Percentiles rank a stretch among this genome's conserved stretches.
phyloP scores from a whole-genome alignment of 2,329 filamentous ascomycete genomes.

The Penicillium paneum region DNA sequence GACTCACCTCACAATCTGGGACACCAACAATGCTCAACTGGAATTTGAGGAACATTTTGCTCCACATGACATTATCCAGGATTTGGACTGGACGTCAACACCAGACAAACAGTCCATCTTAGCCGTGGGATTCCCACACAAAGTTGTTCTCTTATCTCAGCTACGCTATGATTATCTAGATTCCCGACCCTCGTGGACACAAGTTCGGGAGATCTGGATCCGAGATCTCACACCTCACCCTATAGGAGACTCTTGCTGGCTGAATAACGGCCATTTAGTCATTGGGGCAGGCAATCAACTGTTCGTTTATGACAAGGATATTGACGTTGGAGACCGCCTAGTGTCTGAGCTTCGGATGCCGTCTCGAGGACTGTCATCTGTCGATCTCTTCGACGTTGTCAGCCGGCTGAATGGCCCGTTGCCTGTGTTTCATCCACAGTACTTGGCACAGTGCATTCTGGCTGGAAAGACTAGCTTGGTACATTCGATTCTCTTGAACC shows the following conservation, averaged over 20 bases:
- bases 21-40: slow-evolving; percentile 73
- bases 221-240: slow-evolving; percentile 80
- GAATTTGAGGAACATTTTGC: slow-evolving; percentile 77
- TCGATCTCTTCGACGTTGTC: slow-evolving; percentile 77
- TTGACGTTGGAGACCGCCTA: slow-evolving; percentile 61
- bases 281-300: slow-evolving; percentile 90
- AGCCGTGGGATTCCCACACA: slow-evolving; percentile 87
- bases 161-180: slow-evolving; percentile 90
- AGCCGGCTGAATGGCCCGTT: slow-evolving; percentile 81
- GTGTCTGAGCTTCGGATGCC: slow-evolving; percentile 55
- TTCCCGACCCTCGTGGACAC: slow-evolving; percentile 82
- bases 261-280: slow-evolving; percentile 77
- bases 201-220: slow-evolving; percentile 77
- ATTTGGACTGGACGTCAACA: slow-evolving; percentile 91
- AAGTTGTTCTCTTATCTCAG: slow-evolving; percentile 77
- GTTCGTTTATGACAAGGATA: slow-evolving; percentile 75
- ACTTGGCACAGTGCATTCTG: slow-evolving; percentile 81
- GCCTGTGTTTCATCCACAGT: slow-evolving; percentile 88
- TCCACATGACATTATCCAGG: slow-evolving; percentile 70
- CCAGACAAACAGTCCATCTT: slow-evolving; percentile 85
- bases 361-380: slow-evolving; percentile 48
- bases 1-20: slow-evolving; percentile 84
- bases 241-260: slow-evolving; percentile 90
- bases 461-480: slow-evolving; percentile 72
- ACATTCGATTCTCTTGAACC: slow-evolving; percentile 66